Conservation (phyloP, 768 basidiomycete species). For the Paxillus rubicundulus region DNA sequence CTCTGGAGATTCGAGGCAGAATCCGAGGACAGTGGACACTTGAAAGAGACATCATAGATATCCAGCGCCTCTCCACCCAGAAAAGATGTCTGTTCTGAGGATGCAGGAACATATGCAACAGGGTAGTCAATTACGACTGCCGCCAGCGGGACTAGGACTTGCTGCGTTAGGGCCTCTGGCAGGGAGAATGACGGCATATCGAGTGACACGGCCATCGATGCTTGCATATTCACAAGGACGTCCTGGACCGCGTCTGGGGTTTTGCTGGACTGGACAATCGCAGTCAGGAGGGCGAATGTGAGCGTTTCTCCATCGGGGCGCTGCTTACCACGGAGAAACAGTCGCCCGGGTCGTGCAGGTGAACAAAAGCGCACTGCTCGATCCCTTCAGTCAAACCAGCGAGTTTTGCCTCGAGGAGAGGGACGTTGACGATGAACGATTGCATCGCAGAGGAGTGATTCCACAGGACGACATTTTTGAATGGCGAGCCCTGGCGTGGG, state of each 20-base stretch:
- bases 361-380: slow-evolving; percentile 17
- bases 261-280: slow-evolving; percentile 11
- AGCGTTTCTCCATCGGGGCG: not conserved
- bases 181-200: slow-evolving; percentile 28
- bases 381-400: not conserved
- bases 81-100: slow-evolving; percentile 34
- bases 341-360: slow-evolving; percentile 7
- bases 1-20: not conserved
- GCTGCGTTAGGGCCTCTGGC: slow-evolving; percentile 24
- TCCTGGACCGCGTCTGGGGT: slow-evolving; percentile 12
- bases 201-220: slow-evolving; percentile 4
- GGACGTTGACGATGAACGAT: slow-evolving; percentile 52
- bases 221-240: slow-evolving; percentile 11
- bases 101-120: slow-evolving; percentile 52
- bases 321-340: slow-evolving; percentile 21
- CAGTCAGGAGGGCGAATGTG: not conserved
- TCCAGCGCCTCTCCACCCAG: slow-evolving; percentile 48
- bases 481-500: slow-evolving; percentile 23
- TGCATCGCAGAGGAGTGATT: slow-evolving; percentile 48
- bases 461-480: slow-evolving; percentile 43
- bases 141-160: slow-evolving; percentile 48
- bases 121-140: slow-evolving; percentile 62
- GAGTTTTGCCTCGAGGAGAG: slow-evolving; percentile 15
- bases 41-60: slow-evolving; percentile 40
- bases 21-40: not conserved